Evolutionary conservation across 345 rosid species (phyloP).

Genomic region (Garcia nutans): DNA sequence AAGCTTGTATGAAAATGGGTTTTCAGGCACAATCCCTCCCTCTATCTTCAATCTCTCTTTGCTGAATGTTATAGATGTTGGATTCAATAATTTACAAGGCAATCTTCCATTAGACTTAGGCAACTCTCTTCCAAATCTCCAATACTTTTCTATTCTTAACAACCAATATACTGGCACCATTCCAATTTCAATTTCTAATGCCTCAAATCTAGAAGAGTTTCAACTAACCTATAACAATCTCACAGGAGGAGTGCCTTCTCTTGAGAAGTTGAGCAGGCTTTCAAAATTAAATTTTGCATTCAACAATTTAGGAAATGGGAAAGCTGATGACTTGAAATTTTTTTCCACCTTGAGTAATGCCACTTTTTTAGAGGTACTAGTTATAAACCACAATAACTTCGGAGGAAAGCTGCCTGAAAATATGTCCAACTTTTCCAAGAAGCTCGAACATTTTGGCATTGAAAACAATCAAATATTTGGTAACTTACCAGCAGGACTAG

Average conservation of each 20-base stretch:
- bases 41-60: background rate
- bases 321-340: background rate
- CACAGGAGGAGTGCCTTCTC: background rate
- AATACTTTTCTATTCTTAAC: background rate
- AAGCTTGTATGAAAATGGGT: background rate
- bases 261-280: background rate
- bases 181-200: background rate
- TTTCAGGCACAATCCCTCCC: background rate
- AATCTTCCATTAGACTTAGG: background rate
- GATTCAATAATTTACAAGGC: background rate
- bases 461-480: background rate
- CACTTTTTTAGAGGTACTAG: background rate
- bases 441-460: background rate
- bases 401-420: conserved; percentile 27
- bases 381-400: background rate
- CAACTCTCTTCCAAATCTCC: background rate
- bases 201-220: background rate
- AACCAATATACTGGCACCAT: background rate
- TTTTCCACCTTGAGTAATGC: background rate
- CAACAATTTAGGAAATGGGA: background rate
- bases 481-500: conserved; percentile 15
- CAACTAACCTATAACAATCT: background rate
- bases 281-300: too few relatives aligned
- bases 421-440: conserved; percentile 13
- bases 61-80: background rate